phyloP scores from a whole-genome alignment of 495 filamentous ascomycete genomes.

The Bombardia bombarda region DNA sequence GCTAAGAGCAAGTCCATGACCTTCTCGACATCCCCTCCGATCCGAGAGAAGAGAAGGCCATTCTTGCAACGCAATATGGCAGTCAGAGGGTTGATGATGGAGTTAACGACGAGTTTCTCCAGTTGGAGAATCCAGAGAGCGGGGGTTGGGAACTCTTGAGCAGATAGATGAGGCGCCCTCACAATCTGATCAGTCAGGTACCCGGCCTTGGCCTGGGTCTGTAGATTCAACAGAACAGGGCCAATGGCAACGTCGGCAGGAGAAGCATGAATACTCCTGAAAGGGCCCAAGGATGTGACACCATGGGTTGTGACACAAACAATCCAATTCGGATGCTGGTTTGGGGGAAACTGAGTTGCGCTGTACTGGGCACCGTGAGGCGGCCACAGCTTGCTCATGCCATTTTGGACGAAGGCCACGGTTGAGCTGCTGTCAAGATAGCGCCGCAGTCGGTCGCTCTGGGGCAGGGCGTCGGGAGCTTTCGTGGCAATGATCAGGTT shows the following conservation, averaged over 20 bases:
- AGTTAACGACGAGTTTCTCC: slow-evolving; percentile 62
- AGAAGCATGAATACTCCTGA: slow-evolving; percentile 57
- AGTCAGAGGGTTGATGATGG: slow-evolving; percentile 71
- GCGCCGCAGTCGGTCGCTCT: slow-evolving; percentile 50
- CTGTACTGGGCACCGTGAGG: slow-evolving; percentile 40
- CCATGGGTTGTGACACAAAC: slow-evolving; percentile 68
- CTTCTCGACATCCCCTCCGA: slow-evolving; percentile 47
- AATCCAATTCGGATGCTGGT: slow-evolving; percentile 54
- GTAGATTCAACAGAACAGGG: slow-evolving; percentile 11
- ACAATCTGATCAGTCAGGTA: slow-evolving; percentile 18
- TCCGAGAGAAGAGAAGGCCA: slow-evolving; percentile 58
- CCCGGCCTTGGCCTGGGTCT: background rate
- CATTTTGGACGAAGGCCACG: slow-evolving; percentile 74
- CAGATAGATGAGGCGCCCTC: slow-evolving; percentile 28
- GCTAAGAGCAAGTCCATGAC: slow-evolving; percentile 47
- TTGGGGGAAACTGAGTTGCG: slow-evolving; percentile 12
- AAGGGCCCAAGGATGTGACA: slow-evolving; percentile 47
- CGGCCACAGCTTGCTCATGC: slow-evolving; percentile 64
- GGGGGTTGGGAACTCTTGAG: slow-evolving; percentile 12
- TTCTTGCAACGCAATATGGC: slow-evolving; percentile 65
- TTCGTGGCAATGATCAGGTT: slow-evolving; percentile 72
- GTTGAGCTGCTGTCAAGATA: slow-evolving; percentile 57
- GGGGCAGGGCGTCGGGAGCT: slow-evolving; percentile 49
- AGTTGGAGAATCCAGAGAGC: slow-evolving; percentile 46
- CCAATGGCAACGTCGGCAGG: slow-evolving; percentile 42